A percentile compares a stretch with the other conserved stretches of the same genome.
These are phyloP conservation scores for Termitomyces sp. DNA, from an alignment of 768 basidiomycete species.

Conservation along the genomic window DNA sequence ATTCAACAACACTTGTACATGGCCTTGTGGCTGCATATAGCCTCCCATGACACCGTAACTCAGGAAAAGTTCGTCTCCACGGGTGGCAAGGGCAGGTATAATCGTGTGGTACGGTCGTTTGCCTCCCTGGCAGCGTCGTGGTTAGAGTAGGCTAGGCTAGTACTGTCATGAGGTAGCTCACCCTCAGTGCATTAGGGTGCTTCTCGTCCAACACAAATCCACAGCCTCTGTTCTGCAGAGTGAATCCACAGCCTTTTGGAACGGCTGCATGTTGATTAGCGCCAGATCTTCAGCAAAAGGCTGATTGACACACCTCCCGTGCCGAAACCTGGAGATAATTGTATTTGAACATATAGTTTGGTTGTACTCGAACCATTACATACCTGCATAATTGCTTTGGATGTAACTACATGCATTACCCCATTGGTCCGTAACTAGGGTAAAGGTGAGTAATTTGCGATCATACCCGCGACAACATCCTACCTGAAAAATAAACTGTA, in stretches of 20 bases:
- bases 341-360: neutral
- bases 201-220: constrained; percentile 77
- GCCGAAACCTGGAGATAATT: constrained; percentile 64
- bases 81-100: constrained; percentile 84
- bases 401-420: constrained; percentile 89
- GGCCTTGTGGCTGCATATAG: constrained; percentile 96
- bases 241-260: constrained; percentile 94
- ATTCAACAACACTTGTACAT: constrained; percentile 91
- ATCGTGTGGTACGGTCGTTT: constrained; percentile 93
- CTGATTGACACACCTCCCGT: constrained; percentile 57
- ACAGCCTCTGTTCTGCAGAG: constrained; percentile 90
- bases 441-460: neutral
- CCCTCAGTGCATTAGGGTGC: constrained; percentile 84
- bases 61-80: constrained; percentile 79
- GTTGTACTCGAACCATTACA: constrained; percentile 14
- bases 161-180: constrained; percentile 23
- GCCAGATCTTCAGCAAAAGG: neutral
- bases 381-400: constrained; percentile 84
- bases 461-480: neutral
- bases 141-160: neutral
- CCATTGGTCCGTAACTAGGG: constrained; percentile 77
- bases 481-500: constrained; percentile 91
- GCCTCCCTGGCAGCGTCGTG: constrained; percentile 45
- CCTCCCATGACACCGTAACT: constrained; percentile 92
- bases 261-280: constrained; percentile 51